phyloP scores from a whole-genome alignment of 164 flowering plant genomes.

The Saururus chinensis region DNA sequence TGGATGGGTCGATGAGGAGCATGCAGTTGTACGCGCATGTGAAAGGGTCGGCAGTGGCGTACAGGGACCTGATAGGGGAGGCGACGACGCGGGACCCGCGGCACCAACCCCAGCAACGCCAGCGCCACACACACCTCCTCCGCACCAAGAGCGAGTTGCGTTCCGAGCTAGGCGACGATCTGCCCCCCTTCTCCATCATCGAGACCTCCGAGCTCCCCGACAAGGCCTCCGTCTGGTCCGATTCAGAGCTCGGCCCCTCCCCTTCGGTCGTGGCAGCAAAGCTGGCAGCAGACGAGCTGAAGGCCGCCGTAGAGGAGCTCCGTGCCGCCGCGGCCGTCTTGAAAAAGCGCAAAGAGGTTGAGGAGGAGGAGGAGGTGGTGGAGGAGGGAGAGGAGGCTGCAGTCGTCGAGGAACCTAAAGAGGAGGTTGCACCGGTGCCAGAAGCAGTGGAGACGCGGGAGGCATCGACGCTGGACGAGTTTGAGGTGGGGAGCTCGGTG shows the following conservation, averaged over 20 bases:
- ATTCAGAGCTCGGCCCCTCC: constrained; percentile 14
- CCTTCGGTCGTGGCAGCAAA: constrained; percentile 12
- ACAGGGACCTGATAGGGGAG: constrained; percentile 46
- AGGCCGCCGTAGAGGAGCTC: constrained; percentile 5
- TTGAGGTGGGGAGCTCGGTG: background rate
- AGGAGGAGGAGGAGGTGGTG: background rate
- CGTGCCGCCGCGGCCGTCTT: constrained; percentile 25
- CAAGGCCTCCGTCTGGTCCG: constrained; percentile 3
- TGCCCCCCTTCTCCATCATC: constrained; percentile 1
- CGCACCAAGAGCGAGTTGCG: constrained; percentile 31
- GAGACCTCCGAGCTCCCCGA: constrained; percentile 5
- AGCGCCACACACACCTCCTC: constrained; percentile 12
- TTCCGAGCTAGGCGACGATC: constrained; percentile 5
- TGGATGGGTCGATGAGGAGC: constrained; percentile 72
- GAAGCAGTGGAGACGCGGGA: background rate
- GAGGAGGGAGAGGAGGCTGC: too few relatives aligned
- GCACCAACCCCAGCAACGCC: constrained; percentile 1
- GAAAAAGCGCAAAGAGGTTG: background rate
- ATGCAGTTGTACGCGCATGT: constrained; percentile 68
- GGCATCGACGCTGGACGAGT: background rate
- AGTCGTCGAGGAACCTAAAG: too few relatives aligned
- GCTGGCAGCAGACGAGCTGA: background rate
- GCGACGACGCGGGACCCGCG: constrained; percentile 6
- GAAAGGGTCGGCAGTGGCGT: constrained; percentile 50
- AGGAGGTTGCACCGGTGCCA: background rate